These are phyloP conservation scores for Collybia sordida DNA, from an alignment of 768 basidiomycete genomes.

Conservation along the genomic window DNA sequence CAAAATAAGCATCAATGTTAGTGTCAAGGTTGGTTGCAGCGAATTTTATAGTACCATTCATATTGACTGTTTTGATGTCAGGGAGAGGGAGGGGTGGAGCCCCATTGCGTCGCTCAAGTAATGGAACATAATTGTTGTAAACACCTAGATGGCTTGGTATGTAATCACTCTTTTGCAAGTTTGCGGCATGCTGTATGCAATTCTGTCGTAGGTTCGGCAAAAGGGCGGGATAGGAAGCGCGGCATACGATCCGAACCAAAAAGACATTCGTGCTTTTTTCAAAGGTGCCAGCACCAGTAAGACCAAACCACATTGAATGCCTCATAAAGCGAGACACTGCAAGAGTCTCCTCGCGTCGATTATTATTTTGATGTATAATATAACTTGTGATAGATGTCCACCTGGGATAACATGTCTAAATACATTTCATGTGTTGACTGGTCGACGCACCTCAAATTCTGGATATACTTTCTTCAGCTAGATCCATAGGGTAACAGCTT, in stretches of 20 bases:
- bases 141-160: constrained; percentile 57
- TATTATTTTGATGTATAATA: not conserved
- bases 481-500: constrained; percentile 65
- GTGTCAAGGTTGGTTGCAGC: constrained; percentile 17
- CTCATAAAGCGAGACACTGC: too few relatives aligned
- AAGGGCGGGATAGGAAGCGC: constrained; percentile 73
- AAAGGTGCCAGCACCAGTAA: not conserved
- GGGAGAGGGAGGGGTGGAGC: constrained; percentile 17
- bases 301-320: constrained; percentile 18
- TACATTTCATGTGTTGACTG: not conserved
- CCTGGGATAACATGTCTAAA: constrained; percentile 5
- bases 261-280: constrained; percentile 76
- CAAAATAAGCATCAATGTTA: constrained; percentile 45
- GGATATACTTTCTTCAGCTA: constrained; percentile 13
- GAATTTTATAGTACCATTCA: too few relatives aligned
- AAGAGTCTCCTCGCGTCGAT: not conserved
- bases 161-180: constrained; percentile 14
- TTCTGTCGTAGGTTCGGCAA: constrained; percentile 46
- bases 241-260: constrained; percentile 73
- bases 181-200: not conserved
- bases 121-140: constrained; percentile 54
- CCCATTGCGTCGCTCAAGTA: constrained; percentile 39
- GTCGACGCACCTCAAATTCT: constrained; percentile 2
- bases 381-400: constrained; percentile 4
- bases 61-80: constrained; percentile 9